A percentile compares a stretch with the other conserved stretches of the same genome.
These are phyloP conservation scores for Pyricularia sp. DNA, from an alignment of 2,329 filamentous ascomycete genomes.

Conservation along the genomic window DNA sequence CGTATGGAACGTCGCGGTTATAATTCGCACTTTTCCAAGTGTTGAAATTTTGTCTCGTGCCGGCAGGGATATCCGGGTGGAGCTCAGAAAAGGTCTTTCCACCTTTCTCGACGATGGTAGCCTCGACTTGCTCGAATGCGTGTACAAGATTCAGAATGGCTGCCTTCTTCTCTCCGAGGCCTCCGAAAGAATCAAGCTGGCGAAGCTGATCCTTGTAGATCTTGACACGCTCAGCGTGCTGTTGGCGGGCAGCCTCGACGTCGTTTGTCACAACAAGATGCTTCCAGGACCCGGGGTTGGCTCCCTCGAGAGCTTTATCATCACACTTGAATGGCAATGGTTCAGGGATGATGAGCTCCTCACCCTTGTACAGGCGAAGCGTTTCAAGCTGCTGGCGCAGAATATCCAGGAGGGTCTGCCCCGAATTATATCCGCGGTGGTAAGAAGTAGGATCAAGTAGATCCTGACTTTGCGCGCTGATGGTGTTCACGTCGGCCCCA, in stretches of 20 bases:
- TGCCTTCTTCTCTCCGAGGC: conserved; percentile 40
- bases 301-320: conserved; percentile 43
- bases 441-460: conserved; percentile 23
- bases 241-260: conserved; percentile 21
- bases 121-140: conserved; percentile 46
- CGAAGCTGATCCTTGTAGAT: conserved; percentile 25
- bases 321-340: conserved; percentile 19
- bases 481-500: conserved; percentile 56
- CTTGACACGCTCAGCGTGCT: conserved; percentile 22
- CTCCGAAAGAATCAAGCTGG: conserved; percentile 18
- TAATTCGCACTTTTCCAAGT: conserved; percentile 2
- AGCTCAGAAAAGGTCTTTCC: conserved; percentile 61
- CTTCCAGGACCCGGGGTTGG: conserved; percentile 48
- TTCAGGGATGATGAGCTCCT: conserved; percentile 19
- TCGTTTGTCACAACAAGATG: conserved; percentile 40
- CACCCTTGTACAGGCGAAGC: conserved; percentile 35
- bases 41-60: conserved; percentile 9
- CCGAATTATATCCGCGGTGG: conserved; percentile 23
- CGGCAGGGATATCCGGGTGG: conserved; percentile 37
- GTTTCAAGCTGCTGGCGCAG: conserved; percentile 41
- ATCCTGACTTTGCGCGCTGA: conserved; percentile 32
- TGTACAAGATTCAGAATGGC: conserved; percentile 41
- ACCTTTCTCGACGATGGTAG: conserved; percentile 41
- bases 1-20: conserved; percentile 26
- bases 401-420: conserved; percentile 49